Conservation (phyloP, 352 stramenopile genomes). For the Globisporangium abappressorium region DNA sequence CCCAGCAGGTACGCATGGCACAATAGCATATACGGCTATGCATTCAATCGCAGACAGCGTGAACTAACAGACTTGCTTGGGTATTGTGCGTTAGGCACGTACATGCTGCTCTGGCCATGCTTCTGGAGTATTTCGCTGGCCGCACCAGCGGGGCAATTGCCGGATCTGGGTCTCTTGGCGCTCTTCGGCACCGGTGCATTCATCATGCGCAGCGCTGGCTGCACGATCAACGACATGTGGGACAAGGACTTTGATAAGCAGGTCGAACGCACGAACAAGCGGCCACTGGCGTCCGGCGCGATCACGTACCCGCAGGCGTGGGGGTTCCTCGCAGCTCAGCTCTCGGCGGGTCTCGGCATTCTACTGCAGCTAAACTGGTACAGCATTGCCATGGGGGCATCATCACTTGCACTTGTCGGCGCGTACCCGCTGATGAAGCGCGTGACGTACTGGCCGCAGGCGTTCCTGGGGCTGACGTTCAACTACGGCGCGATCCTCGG, state of each 20-base stretch:
- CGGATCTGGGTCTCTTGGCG: slow-evolving; percentile 78
- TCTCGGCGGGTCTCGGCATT: slow-evolving; percentile 91
- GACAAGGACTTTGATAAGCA: slow-evolving; percentile 96
- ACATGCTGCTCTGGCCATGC: slow-evolving; percentile 97
- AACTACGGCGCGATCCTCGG: slow-evolving; percentile 98
- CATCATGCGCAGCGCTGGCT: slow-evolving; percentile 97
- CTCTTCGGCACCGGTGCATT: slow-evolving; percentile 90
- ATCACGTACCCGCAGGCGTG: slow-evolving; percentile 91
- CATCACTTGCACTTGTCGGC: slow-evolving; percentile 92
- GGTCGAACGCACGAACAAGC: slow-evolving; percentile 93
- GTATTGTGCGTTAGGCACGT: slow-evolving; percentile 55
- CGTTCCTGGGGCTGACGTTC: slow-evolving; percentile 97
- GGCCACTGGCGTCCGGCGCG: slow-evolving; percentile 91
- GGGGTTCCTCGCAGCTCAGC: slow-evolving; percentile 92
- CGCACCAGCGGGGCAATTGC: slow-evolving; percentile 68
- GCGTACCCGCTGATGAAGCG: slow-evolving; percentile 98
- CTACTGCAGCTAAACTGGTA: slow-evolving; percentile 95
- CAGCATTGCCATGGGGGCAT: slow-evolving; percentile 91
- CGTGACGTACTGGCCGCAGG: slow-evolving; percentile 97
- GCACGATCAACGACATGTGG: slow-evolving; percentile 99
- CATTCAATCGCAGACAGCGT: background rate
- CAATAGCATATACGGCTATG: background rate
- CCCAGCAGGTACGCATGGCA: slow-evolving; percentile 40
- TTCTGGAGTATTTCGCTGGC: slow-evolving; percentile 97
- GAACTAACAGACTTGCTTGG: slow-evolving; percentile 2